Conservation (phyloP, 257 asterid genomes). For the Paulownia fortunei region DNA sequence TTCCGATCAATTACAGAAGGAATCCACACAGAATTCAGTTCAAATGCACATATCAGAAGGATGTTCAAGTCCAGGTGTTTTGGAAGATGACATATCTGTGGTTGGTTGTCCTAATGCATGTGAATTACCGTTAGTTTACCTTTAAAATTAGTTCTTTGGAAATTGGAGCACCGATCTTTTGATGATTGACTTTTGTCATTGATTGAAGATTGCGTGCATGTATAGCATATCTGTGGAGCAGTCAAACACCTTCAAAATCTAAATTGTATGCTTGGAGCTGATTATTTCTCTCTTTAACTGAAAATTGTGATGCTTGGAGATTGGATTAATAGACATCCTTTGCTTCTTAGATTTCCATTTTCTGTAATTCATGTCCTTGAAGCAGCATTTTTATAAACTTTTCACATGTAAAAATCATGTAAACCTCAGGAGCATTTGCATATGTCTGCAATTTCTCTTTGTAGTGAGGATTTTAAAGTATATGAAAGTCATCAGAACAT, state of each 20-base stretch:
- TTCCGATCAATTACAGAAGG: constrained; percentile 33
- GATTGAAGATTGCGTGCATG: constrained; percentile 22
- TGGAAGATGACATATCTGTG: constrained; percentile 48
- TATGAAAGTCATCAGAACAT: background rate
- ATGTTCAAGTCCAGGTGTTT: constrained; percentile 40
- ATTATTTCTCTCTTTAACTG: constrained; percentile 14
- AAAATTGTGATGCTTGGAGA: constrained; percentile 23
- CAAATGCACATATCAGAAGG: constrained; percentile 32
- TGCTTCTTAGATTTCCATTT: background rate
- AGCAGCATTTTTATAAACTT: background rate
- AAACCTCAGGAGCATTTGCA: background rate
- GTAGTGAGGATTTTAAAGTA: background rate
- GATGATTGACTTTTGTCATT: constrained; percentile 23
- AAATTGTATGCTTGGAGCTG: background rate
- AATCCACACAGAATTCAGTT: constrained; percentile 41
- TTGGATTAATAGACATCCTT: background rate
- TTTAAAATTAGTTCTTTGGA: constrained; percentile 7
- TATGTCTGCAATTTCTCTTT: constrained; percentile 25
- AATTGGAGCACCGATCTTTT: constrained; percentile 5
- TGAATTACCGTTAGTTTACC: constrained; percentile 20
- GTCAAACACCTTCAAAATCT: constrained; percentile 13
- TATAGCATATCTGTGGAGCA: background rate
- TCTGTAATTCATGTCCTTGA: constrained; percentile 14
- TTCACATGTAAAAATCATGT: background rate
- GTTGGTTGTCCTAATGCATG: constrained; percentile 49